phyloP scores from a whole-genome alignment of 305 asterid genomes.

The Striga hermonthica region DNA sequence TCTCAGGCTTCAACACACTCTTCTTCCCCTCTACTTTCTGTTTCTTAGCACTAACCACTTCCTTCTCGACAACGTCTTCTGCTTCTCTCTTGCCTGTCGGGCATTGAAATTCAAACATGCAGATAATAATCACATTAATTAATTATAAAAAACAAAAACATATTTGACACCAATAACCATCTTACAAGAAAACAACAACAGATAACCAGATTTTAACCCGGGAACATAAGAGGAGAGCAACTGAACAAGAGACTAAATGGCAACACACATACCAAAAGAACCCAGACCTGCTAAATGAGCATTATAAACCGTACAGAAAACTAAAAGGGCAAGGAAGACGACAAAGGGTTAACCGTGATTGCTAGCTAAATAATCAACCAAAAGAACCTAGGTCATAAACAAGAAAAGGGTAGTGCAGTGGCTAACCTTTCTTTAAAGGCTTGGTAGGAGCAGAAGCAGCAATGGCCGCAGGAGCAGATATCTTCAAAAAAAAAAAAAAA shows the following conservation, averaged over 20 bases:
- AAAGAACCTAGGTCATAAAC: background rate
- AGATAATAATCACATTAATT: background rate
- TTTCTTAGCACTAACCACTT: conserved; percentile 44
- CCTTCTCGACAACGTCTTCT: conserved; percentile 46
- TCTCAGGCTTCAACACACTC: conserved; percentile 37
- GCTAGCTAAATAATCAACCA: background rate
- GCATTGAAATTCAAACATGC: conserved; percentile 5
- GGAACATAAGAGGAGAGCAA: background rate
- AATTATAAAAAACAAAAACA: too few relatives aligned
- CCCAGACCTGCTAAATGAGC: too few relatives aligned
- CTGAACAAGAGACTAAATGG: background rate
- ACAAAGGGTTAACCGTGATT: background rate
- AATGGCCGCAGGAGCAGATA: conserved; percentile 37
- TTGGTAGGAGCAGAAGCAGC: conserved; percentile 38
- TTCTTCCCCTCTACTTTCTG: conserved; percentile 56
- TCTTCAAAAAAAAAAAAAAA: conserved; percentile 31
- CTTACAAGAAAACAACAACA: background rate
- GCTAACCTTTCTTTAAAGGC: conserved; percentile 52
- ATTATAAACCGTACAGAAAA: too few relatives aligned
- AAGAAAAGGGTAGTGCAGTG: background rate
- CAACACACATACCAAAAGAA: background rate
- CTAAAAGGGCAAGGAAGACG: background rate
- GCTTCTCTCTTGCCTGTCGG: conserved; percentile 70
- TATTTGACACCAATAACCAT: background rate
- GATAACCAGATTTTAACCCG: background rate